Conservation (phyloP, 352 stramenopile genomes). For the Phytopythium chamaehyphon region DNA sequence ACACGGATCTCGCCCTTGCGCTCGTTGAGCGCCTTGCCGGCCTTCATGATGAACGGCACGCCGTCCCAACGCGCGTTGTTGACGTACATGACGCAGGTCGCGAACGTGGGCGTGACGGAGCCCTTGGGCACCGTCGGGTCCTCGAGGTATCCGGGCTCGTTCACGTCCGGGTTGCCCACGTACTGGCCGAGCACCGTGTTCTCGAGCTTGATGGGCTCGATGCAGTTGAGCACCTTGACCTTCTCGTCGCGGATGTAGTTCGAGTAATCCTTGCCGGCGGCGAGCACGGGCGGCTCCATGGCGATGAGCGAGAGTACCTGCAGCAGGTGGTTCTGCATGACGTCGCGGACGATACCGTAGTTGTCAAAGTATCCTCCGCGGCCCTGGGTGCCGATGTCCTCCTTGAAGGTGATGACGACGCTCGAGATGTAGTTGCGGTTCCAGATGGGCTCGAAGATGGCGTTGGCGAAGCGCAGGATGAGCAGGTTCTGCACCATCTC, state of each 20-base stretch:
- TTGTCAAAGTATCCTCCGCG: conserved; percentile 97
- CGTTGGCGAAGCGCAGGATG: conserved; percentile 95
- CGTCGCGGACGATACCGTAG: conserved; percentile 98
- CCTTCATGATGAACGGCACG: conserved; percentile 99
- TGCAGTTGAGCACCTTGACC: conserved; percentile 96
- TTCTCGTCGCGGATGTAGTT: conserved; percentile 97
- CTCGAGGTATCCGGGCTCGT: conserved; percentile 93
- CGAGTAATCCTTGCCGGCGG: conserved; percentile 83
- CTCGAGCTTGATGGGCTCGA: conserved; percentile 90
- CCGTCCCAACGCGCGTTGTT: conserved; percentile 95
- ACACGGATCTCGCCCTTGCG: conserved; percentile 96
- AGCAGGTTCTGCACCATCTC: conserved; percentile 99
- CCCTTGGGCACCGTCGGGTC: conserved; percentile 94
- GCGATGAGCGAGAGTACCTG: conserved; percentile 97
- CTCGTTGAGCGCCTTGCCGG: conserved; percentile 97
- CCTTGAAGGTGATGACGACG: conserved; percentile 97
- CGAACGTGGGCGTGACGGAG: conserved; percentile 91
- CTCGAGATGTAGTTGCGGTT: conserved; percentile 95
- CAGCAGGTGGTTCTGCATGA: conserved; percentile 99
- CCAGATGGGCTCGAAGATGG: conserved; percentile 97
- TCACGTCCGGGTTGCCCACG: conserved; percentile 64
- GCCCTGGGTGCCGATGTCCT: conserved; percentile 95
- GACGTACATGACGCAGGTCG: conserved; percentile 87
- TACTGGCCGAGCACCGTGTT: conserved; percentile 99
- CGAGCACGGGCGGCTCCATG: conserved; percentile 92